Evolutionary conservation across 139 green algal species (phyloP), one percentile per base, ranked within the genome.

Genomic region (Gonium pectorale): DNA sequence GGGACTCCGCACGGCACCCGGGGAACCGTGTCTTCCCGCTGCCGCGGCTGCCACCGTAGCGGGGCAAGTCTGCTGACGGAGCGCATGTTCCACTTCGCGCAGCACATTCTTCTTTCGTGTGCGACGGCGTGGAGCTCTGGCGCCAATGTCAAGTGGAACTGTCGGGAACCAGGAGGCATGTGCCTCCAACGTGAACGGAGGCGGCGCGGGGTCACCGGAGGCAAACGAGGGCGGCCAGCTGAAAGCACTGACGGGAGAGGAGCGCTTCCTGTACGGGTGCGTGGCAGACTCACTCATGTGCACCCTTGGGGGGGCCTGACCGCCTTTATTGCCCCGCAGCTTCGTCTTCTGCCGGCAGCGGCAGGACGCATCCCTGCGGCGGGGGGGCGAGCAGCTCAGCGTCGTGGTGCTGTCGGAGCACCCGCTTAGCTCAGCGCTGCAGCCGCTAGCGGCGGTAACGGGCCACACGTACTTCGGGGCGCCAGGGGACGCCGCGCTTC

Each of bases 341-440:
- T 98, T 95, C 80, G 96, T 97, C 6, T 98, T 98, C 84, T 99
- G 97, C 88, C 90, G 96, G 54, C 96, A 99, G 83, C 92, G 96
- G 3, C 94, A 98, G 71, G 96, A 98, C 86, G 90, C 95, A 37
- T 82, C 91, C 5, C 81, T 99, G 78, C 87, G 83, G 2, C 89
- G 96, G 19, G 96, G 96, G 31, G 95, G 93, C 21, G 96, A 98
- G 90, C 96, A 99, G 79, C 21, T 44, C 9, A 68, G 64, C 27
- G 64, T 78, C 24, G 79, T 85, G 64, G 79, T 85, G 35, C 46
- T 85, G 66, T 46, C 64, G 46, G 79, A 85, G 64, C 79, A 85
- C 46, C 60, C 77, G 62, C 44, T 79, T 17, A 35, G 31, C 31
- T 77, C 73, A 8, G 73, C 49, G 54, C 75, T 82, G 75, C 24